Base-by-base conservation (phyloP, 768 basidiomycete species). In the Favolaschia claudopus region DNA sequence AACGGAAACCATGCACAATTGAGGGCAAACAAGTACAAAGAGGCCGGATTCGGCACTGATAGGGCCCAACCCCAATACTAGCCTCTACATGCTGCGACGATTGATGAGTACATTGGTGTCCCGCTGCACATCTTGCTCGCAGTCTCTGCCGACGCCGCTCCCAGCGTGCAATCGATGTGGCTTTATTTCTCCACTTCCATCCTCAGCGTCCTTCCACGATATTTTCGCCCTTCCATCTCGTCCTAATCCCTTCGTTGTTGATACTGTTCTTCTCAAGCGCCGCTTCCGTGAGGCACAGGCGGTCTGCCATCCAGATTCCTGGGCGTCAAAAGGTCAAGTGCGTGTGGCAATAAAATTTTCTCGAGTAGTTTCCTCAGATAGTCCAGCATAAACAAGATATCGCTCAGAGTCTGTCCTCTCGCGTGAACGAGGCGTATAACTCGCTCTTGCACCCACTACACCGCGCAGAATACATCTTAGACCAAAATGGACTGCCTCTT, bases 291-390 rank as follows among this genome's bases (percentile, higher is more conserved):
- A 82, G 42, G 85, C 90, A 4, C 95, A 96, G 69, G 80, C 86
- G 20, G 76, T 85, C 20, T 87, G 92, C 48, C 95, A 98, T 77
- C 95, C 95, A 0, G 95, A 98, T 71, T 81, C 87, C 13, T 96
- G 92, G 89, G 82, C 87, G 31, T 82, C 85, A 28, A 82, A 84
- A 67, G 86, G 86, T 54, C 73, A 82, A 58, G 91, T 90, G 74
- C 68, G 73, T 75, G 20, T 34, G 25, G 49, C 57, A 42, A 50
- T 49, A 37, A 40, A 12, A 45, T 45, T 40, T 7, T 34, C 54
- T 9, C 22, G 9, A 32, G 19, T 31, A 7, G 32, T 17, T 40
- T 52, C 45, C 58, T 34, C 27, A 43, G 25, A 29, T 66, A 42
- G 38, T 29, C 28, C 52, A 50, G 42, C n/a, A 78, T 55, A 82